Evolutionary conservation across 495 filamentous ascomycete genomes (phyloP).

Genomic region (Penicillium longicatenatum): DNA sequence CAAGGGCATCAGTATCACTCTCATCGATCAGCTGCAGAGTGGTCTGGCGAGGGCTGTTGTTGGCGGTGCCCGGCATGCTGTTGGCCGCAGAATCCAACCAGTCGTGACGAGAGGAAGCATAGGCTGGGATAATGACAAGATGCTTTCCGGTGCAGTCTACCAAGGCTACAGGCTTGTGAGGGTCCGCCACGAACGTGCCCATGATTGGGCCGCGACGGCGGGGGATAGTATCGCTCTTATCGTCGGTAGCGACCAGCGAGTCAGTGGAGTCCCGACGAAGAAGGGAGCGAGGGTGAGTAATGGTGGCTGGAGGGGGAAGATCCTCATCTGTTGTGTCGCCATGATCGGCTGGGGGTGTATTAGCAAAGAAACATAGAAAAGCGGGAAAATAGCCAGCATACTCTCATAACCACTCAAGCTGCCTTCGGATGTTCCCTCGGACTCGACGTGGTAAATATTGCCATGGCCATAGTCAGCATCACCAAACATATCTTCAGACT

Average conservation of each 20-base stretch:
- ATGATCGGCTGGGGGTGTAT: constrained; percentile 65
- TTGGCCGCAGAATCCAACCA: constrained; percentile 51
- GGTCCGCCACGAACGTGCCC: constrained; percentile 56
- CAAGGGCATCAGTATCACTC: constrained; percentile 53
- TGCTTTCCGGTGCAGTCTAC: constrained; percentile 69
- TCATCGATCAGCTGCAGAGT: constrained; percentile 53
- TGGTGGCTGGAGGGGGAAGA: constrained; percentile 57
- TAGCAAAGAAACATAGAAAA: constrained; percentile 47
- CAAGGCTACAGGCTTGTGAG: constrained; percentile 72
- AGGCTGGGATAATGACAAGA: constrained; percentile 66
- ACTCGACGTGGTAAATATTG: constrained; percentile 54
- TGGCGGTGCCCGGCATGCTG: constrained; percentile 53
- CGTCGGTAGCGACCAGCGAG: constrained; percentile 50
- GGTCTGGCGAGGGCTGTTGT: constrained; percentile 54
- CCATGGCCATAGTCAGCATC: constrained; percentile 48
- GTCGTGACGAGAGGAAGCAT: constrained; percentile 50
- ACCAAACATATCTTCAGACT: constrained; percentile 48
- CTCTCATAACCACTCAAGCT: constrained; percentile 79
- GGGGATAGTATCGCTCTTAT: constrained; percentile 52
- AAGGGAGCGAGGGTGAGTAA: constrained; percentile 57
- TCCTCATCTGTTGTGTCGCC: constrained; percentile 88
- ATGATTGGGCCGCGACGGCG: constrained; percentile 57
- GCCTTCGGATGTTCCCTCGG: constrained; percentile 55
- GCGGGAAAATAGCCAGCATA: constrained; percentile 39
- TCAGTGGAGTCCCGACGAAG: constrained; percentile 55